These are phyloP conservation scores for Claviceps purpurea DNA, from an alignment of 2,329 filamentous ascomycete genomes.

Conservation along the genomic window DNA sequence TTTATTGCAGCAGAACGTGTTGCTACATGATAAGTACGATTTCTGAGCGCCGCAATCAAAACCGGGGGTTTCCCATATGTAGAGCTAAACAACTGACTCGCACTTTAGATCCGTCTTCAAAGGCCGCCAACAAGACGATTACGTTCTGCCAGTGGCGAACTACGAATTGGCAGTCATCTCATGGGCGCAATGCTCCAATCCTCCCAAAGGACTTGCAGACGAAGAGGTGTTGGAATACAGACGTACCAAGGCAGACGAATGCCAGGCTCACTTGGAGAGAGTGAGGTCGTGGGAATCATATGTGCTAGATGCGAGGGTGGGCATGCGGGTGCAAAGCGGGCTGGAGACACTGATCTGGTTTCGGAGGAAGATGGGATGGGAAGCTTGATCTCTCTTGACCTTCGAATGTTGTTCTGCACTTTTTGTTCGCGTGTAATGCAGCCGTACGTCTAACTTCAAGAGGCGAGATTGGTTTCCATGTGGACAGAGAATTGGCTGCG, in stretches of 20 bases:
- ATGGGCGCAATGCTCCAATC: constrained; percentile 54
- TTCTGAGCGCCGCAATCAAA: background rate
- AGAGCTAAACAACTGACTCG: background rate
- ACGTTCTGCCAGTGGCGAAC: constrained; percentile 57
- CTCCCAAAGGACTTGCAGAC: constrained; percentile 17
- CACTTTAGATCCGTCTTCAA: constrained; percentile 37
- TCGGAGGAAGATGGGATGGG: constrained; percentile 26
- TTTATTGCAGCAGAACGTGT: constrained; percentile 49
- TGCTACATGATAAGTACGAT: constrained; percentile 49
- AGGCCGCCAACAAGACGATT: constrained; percentile 52
- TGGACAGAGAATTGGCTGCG: too few species aligned
- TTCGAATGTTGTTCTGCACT: too few species aligned
- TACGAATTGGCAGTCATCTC: constrained; percentile 78
- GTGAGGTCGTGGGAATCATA: constrained; percentile 59
- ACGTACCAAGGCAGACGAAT: constrained; percentile 41
- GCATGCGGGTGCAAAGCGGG: constrained; percentile 58
- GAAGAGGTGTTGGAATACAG: constrained; percentile 24
- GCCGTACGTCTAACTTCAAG: too few species aligned
- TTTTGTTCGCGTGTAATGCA: too few species aligned
- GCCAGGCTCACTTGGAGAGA: constrained; percentile 50
- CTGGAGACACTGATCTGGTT: constrained; percentile 51
- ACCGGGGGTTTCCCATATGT: background rate
- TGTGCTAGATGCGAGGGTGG: constrained; percentile 60
- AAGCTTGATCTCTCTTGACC: background rate
- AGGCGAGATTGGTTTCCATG: too few species aligned